phyloP scores from a whole-genome alignment of 2,329 filamentous ascomycete species.

The Tolypocladium guangdongense region DNA sequence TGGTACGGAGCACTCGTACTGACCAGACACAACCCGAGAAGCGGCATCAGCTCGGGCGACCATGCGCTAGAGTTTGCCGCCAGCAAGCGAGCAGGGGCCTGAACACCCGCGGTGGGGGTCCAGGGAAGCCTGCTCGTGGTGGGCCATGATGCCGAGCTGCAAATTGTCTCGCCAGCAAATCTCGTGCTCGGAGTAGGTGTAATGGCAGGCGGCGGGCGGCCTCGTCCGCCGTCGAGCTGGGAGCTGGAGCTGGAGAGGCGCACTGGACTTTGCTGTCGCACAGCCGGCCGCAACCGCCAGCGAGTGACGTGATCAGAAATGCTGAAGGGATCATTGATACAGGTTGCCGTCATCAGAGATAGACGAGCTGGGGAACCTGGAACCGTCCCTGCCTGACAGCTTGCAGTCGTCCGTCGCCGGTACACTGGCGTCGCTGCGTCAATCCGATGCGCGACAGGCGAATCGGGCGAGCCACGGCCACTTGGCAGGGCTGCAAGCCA shows the following conservation, averaged over 20 bases:
- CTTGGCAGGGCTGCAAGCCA: no score
- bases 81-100: not conserved
- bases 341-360: no score
- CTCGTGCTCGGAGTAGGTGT: no score
- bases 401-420: not conserved
- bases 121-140: not conserved
- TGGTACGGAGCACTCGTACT: no score
- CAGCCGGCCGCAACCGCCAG: not conserved
- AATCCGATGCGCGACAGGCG: no score
- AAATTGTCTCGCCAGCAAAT: not conserved
- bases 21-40: not conserved
- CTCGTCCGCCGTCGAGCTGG: no score
- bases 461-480: no score
- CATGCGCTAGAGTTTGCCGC: not conserved
- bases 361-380: not conserved
- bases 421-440: no score
- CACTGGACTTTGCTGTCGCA: not conserved
- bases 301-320: not conserved
- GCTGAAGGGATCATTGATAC: not conserved
- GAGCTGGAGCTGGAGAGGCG: not conserved
- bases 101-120: not conserved
- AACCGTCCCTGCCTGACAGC: no score
- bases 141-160: not conserved
- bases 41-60: not conserved
- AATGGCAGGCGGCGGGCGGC: not conserved